Percentiles rank a stretch among this genome's conserved stretches.
phyloP scores from a whole-genome alignment of 2,329 filamentous ascomycete genomes.

The Lecanosticta acicola region DNA sequence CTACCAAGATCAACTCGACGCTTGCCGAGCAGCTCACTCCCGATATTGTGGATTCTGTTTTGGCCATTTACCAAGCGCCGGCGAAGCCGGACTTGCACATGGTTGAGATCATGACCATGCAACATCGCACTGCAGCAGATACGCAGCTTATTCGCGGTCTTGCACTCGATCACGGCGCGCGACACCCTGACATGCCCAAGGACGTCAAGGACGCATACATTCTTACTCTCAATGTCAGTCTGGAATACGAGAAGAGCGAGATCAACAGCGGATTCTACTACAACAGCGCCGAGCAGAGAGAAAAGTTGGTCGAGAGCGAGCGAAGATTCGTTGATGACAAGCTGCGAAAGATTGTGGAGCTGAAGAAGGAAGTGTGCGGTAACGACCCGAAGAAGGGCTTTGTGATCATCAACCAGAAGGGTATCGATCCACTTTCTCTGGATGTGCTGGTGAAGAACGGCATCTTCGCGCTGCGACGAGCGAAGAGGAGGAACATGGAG shows the following conservation, averaged over 20 bases:
- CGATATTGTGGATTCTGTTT: constrained; percentile 91
- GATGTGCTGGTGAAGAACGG: constrained; percentile 98
- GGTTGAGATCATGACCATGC: constrained; percentile 99
- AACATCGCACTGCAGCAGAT: constrained; percentile 91
- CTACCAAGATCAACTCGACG: constrained; percentile 86
- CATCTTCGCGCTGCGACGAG: constrained; percentile 86
- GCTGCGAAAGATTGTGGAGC: constrained; percentile 64
- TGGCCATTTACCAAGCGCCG: constrained; percentile 84
- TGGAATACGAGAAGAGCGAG: constrained; percentile 98
- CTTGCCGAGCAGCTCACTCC: constrained; percentile 89
- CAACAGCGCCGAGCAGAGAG: constrained; percentile 89
- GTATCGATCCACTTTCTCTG: constrained; percentile 91
- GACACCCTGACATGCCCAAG: constrained; percentile 98
- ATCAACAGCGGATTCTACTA: constrained; percentile 99
- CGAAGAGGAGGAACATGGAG: constrained; percentile 99
- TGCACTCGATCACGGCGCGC: constrained; percentile 87
- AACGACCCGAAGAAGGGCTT: constrained; percentile 91
- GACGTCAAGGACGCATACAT: constrained; percentile 92
- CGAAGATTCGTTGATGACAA: constrained; percentile 87
- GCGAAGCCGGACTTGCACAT: constrained; percentile 96
- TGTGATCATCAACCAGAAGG: constrained; percentile 98
- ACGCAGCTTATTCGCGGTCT: constrained; percentile 92
- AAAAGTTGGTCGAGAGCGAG: constrained; percentile 97
- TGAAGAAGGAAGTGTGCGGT: constrained; percentile 83
- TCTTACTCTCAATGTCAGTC: constrained; percentile 87